phyloP scores from a whole-genome alignment of 179 eudicot genomes.

The Carnegiea gigantea region DNA sequence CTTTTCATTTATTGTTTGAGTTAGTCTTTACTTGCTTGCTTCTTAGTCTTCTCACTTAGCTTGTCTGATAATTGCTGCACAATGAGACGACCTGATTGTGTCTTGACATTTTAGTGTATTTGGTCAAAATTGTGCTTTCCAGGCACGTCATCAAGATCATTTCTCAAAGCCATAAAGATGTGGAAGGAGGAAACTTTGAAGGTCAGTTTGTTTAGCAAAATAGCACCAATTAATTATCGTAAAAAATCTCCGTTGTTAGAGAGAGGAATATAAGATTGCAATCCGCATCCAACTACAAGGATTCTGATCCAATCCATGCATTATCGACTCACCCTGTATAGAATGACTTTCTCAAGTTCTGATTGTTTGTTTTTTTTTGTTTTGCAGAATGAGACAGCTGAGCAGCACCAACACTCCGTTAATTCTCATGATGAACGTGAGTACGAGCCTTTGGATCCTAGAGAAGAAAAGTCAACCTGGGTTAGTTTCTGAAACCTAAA shows the following conservation, averaged over 20 bases:
- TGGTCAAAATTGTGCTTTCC: slow-evolving; percentile 19
- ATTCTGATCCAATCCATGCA: too few species aligned
- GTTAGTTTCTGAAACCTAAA: slow-evolving; percentile 35
- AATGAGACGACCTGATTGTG: not conserved
- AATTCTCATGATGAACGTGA: slow-evolving; percentile 92
- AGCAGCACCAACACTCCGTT: slow-evolving; percentile 39
- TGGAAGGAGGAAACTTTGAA: slow-evolving; percentile 95
- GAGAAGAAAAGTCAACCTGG: slow-evolving; percentile 66
- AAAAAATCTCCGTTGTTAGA: too few species aligned
- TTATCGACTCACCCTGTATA: too few species aligned
- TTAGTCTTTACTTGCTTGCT: not conserved
- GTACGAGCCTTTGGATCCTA: slow-evolving; percentile 70
- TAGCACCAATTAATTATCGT: not conserved
- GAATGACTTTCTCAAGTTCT: too few species aligned
- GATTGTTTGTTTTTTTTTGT: not conserved
- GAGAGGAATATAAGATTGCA: too few species aligned
- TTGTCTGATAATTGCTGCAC: not conserved
- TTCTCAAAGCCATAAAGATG: slow-evolving; percentile 76
- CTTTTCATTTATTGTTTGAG: too few species aligned
- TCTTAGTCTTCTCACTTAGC: not conserved
- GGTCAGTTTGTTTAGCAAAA: slow-evolving; percentile 32
- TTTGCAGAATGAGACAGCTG: slow-evolving; percentile 68
- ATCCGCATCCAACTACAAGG: too few species aligned
- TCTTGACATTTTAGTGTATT: not conserved
- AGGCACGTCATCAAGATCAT: slow-evolving; percentile 98